Evolutionary conservation across 2,329 filamentous ascomycete species (phyloP).

Genomic region (Sclerotinia minor): DNA sequence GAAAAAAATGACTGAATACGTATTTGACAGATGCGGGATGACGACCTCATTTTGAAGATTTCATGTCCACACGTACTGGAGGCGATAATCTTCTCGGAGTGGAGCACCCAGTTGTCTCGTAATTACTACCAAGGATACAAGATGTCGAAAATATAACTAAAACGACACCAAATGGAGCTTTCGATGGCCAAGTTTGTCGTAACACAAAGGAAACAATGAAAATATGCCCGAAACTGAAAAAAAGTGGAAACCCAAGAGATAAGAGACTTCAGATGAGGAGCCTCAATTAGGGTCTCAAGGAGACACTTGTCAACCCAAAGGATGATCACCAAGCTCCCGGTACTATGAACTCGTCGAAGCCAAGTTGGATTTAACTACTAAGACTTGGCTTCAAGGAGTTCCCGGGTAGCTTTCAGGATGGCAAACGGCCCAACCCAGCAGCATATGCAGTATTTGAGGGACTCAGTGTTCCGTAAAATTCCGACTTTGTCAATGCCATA

Average conservation of each 20-base stretch:
- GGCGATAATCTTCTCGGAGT: conserved; percentile 14
- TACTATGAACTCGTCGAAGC: conserved; percentile 20
- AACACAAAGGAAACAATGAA: conserved; percentile 25
- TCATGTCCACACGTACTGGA: conserved; percentile 1
- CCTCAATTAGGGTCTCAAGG: conserved; percentile 9
- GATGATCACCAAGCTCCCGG: conserved; percentile 16
- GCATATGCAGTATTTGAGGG: background rate
- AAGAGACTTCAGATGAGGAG: conserved; percentile 8
- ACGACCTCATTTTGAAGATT: conserved; percentile 23
- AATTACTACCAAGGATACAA: conserved; percentile 22
- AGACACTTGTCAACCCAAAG: background rate
- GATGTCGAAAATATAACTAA: conserved; percentile 13
- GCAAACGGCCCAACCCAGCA: conserved; percentile 2
- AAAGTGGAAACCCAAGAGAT: conserved; percentile 14
- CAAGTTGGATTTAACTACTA: conserved; percentile 17
- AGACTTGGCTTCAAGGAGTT: conserved; percentile 19
- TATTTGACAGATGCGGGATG: conserved; percentile 14
- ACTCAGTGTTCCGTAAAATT: conserved; percentile 7
- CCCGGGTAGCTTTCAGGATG: conserved; percentile 14
- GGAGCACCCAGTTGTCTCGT: conserved; percentile 18
- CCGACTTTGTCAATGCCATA: conserved; percentile 16
- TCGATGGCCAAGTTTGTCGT: conserved; percentile 20
- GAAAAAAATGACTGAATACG: conserved; percentile 14
- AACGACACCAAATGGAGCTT: conserved; percentile 17
- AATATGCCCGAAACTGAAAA: conserved; percentile 20